Base-by-base conservation (phyloP, 371 early-diverging fungal genomes). In the Mortierella sp. region DNA sequence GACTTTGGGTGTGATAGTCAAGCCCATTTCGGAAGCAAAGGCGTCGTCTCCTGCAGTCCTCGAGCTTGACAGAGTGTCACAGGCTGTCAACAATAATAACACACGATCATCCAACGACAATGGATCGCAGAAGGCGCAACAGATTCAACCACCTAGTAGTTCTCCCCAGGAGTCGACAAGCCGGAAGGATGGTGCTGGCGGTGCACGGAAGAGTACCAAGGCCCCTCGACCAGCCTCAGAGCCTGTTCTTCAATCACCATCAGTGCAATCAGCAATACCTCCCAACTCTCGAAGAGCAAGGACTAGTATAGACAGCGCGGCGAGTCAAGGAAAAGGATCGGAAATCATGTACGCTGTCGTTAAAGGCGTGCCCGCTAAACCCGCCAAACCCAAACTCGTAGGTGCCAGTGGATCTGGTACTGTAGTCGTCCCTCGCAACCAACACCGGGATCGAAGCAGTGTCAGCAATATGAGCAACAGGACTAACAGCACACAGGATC, bases 261-360 rank as follows among this genome's bases (percentile, higher is more conserved):
- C 10, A 34, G 34, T 34, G n/a, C 41, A 54, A 23, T 27, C 61
- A 26, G 55, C 23, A 42, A 31, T 28, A 9, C 21, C 53, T 10
- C 50, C 38, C 10, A 63, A 54, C 10, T 48, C 38, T 10, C 54
- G 45, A n/a, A 46, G 56, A 49, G 24, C 54, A 2, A 49, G 28
- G 30, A 47, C 48, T 24, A 59, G 51, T 8, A 48, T 54, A 10
- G 57, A 57, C 14, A n/a, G 27, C 5, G 42, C 27, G 16, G 48
- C 18, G 21, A 24, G 42, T 13, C 21, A 51, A 3, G 19, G 61
- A n/a, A 65, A 42, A 23, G 69, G 65, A n/a, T 60, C 76, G 6
- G 70, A 68, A 12, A 69, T 76, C n/a, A 76, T 76, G 65, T 76
- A 76, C 41, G 65, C 76, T 10, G 70, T 76, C 16, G 76, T 76